Percentiles rank a stretch among this genome's conserved stretches.
Conservation (phyloP, 78 protist species). For the Dictyostelium capitatum region DNA sequence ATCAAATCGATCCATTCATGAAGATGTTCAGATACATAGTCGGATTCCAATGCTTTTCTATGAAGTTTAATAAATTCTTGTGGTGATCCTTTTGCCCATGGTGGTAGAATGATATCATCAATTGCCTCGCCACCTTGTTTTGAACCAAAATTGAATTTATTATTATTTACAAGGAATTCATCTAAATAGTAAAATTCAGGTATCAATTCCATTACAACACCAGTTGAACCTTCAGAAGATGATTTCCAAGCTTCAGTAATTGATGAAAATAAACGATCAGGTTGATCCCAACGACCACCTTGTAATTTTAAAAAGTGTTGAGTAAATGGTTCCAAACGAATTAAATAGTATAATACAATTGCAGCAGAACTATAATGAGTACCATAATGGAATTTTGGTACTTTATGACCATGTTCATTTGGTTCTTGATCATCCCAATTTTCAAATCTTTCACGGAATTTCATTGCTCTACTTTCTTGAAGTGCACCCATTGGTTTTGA, state of each 20-base stretch:
- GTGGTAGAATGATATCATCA: slow-evolving; percentile 95
- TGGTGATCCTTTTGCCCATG: slow-evolving; percentile 94
- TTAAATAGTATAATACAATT: slow-evolving; percentile 89
- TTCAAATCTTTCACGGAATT: slow-evolving; percentile 85
- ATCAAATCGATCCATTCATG: slow-evolving; percentile 98
- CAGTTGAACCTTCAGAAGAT: slow-evolving; percentile 39
- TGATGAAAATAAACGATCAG: slow-evolving; percentile 94
- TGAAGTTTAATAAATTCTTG: slow-evolving; percentile 78
- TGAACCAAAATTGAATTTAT: slow-evolving; percentile 85
- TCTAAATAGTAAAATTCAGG: slow-evolving; percentile 92
- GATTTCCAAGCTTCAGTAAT: slow-evolving; percentile 87
- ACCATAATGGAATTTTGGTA: slow-evolving; percentile 95
- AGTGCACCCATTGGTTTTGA: slow-evolving; percentile 97
- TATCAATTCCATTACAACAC: slow-evolving; percentile 95
- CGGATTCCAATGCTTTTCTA: slow-evolving; percentile 94
- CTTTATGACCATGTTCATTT: slow-evolving; percentile 57
- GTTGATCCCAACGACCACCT: slow-evolving; percentile 95
- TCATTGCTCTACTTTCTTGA: slow-evolving; percentile 29
- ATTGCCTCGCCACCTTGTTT: slow-evolving; percentile 82
- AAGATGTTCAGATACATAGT: slow-evolving; percentile 87
- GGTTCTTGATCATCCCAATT: slow-evolving; percentile 73
- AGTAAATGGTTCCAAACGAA: slow-evolving; percentile 98
- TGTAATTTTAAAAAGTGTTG: slow-evolving; percentile 85
- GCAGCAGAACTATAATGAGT: slow-evolving; percentile 94
- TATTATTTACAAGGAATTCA: slow-evolving; percentile 82